phyloP scores from a whole-genome alignment of 1,139 yeast species.

The Yamadazyma conglobata region DNA sequence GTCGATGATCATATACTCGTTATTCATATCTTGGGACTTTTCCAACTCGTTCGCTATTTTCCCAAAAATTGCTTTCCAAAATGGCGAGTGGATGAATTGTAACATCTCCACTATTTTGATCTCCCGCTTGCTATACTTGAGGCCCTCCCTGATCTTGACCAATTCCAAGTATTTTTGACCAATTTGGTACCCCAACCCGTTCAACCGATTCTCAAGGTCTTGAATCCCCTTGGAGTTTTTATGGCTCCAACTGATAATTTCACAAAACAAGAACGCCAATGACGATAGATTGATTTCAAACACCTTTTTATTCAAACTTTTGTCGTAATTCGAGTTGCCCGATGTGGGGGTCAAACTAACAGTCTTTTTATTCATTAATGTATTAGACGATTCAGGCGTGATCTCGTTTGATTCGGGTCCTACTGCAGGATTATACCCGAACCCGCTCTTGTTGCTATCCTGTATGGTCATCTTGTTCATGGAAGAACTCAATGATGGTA shows the following conservation, averaged over 20 bases:
- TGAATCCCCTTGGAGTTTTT: conserved; percentile 65
- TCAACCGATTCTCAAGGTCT: conserved; percentile 73
- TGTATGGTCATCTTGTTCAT: conserved; percentile 34
- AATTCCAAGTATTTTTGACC: conserved; percentile 46
- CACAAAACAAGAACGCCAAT: conserved; percentile 68
- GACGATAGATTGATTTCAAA: conserved; percentile 67
- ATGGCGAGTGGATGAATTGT: conserved; percentile 76
- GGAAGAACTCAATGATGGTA: conserved; percentile 35
- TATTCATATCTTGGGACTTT: conserved; percentile 74
- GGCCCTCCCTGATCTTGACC: conserved; percentile 50
- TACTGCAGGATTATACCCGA: conserved; percentile 45
- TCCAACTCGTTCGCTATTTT: conserved; percentile 84
- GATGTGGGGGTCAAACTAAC: conserved; percentile 32
- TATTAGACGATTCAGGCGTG: conserved; percentile 31
- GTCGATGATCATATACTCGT: conserved; percentile 87
- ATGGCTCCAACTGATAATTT: conserved; percentile 66
- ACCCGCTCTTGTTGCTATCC: conserved; percentile 33
- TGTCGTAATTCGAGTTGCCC: conserved; percentile 56
- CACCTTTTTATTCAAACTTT: conserved; percentile 56
- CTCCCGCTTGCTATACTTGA: conserved; percentile 65
- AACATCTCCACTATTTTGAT: conserved; percentile 69
- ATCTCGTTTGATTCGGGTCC: conserved; percentile 43
- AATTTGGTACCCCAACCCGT: conserved; percentile 70
- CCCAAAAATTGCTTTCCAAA: conserved; percentile 84
- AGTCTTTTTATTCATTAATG: conserved; percentile 33